Percentiles rank a stretch among this genome's conserved stretches.
These are phyloP conservation scores for Kwoniella sp. DNA, from an alignment of 768 basidiomycete species.

Conservation along the genomic window DNA sequence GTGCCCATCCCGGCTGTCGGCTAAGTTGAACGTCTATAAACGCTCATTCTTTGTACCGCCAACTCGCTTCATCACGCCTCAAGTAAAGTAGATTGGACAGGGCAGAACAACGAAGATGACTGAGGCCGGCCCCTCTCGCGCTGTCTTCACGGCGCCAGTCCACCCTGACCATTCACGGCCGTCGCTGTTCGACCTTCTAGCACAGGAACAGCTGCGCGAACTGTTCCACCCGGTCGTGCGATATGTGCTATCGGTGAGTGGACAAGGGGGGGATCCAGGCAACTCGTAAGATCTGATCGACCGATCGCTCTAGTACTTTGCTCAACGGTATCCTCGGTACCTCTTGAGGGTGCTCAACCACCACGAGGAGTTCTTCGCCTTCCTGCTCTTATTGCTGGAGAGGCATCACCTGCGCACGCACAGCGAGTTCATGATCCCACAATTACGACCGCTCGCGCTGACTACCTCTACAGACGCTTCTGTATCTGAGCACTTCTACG, in stretches of 20 bases:
- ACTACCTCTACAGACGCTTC: conserved; percentile 64
- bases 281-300: background rate
- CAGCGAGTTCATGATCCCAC: conserved; percentile 55
- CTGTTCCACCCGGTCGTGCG: conserved; percentile 89
- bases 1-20: too few species aligned
- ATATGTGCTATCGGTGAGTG: conserved; percentile 80
- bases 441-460: background rate
- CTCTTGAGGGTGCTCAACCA: conserved; percentile 82
- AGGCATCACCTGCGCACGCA: conserved; percentile 81
- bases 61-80: too few species aligned
- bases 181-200: conserved; percentile 78
- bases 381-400: conserved; percentile 84
- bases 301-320: conserved; percentile 65
- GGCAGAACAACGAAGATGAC: too few species aligned
- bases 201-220: conserved; percentile 87
- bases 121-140: too few species aligned
- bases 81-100: background rate
- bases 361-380: conserved; percentile 93
- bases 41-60: too few species aligned
- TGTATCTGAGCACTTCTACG: conserved; percentile 94
- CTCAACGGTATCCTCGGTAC: conserved; percentile 89
- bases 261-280: too few species aligned
- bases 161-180: conserved; percentile 26
- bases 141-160: background rate
- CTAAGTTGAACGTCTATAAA: too few species aligned